phyloP scores from a whole-genome alignment of 768 basidiomycete species.

The Tricholoma hemisulphureum region DNA sequence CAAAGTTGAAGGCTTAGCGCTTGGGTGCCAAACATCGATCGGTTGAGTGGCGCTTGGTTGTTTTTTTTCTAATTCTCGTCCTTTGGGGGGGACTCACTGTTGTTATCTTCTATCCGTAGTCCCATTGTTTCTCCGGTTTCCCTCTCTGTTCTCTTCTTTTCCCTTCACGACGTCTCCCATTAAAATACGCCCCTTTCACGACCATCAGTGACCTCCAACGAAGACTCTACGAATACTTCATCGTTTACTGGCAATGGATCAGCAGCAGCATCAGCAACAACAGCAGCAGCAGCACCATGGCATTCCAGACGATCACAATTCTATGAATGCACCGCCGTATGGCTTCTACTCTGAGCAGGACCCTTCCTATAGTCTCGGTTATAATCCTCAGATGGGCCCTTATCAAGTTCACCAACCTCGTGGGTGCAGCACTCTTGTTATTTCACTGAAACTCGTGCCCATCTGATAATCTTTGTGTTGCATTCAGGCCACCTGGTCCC shows the following conservation, averaged over 20 bases:
- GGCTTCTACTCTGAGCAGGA: slow-evolving; percentile 59
- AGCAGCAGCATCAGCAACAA: slow-evolving; percentile 32
- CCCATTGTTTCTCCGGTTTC: slow-evolving; percentile 30
- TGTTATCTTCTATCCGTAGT: slow-evolving; percentile 20
- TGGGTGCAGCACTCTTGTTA: slow-evolving; percentile 53
- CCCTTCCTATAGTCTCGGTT: slow-evolving; percentile 48
- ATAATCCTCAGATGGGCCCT: slow-evolving; percentile 54
- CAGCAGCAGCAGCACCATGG: slow-evolving; percentile 38
- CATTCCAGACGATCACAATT: slow-evolving; percentile 49
- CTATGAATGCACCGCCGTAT: slow-evolving; percentile 43
- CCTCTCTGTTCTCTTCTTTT: slow-evolving; percentile 32
- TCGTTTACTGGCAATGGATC: slow-evolving; percentile 42
- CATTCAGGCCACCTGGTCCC: slow-evolving; percentile 57
- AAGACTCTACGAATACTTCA: slow-evolving; percentile 31
- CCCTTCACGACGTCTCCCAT: slow-evolving; percentile 33
- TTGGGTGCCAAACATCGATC: slow-evolving; percentile 23
- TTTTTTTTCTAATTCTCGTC: slow-evolving; percentile 23
- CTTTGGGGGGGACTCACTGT: slow-evolving; percentile 20
- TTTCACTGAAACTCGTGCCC: slow-evolving; percentile 53
- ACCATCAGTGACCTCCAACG: slow-evolving; percentile 22
- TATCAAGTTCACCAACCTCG: slow-evolving; percentile 67
- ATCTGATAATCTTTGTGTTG: slow-evolving; percentile 63
- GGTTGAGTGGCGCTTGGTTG: slow-evolving; percentile 25
- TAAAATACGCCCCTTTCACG: slow-evolving; percentile 26
- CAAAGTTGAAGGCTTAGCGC: slow-evolving; percentile 22